Percentiles rank a stretch among this genome's conserved stretches.
These are phyloP conservation scores for Chaetomiaceae sp. DNA, from an alignment of 2,329 filamentous ascomycete species.

Conservation along the genomic window DNA sequence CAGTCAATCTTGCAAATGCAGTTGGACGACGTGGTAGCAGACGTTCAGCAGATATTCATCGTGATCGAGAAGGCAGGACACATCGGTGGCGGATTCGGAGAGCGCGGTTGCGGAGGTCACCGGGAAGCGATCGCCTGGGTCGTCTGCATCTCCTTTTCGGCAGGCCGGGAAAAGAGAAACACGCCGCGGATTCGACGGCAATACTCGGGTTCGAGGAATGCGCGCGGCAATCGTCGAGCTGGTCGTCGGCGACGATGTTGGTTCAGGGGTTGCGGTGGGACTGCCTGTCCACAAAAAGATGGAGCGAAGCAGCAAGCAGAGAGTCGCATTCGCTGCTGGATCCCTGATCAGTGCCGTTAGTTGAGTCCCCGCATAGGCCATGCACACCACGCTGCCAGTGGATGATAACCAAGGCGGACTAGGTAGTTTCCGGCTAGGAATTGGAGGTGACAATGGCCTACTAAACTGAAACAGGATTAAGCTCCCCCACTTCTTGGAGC, in stretches of 20 bases:
- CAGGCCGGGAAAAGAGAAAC: neutral
- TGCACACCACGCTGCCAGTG: neutral
- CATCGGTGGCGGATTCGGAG: constrained; percentile 1
- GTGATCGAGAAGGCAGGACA: constrained; percentile 3
- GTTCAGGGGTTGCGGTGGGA: constrained; percentile 18
- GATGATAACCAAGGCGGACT: too few species aligned
- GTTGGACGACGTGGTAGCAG: neutral
- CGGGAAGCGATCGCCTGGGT: neutral
- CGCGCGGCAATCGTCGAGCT: neutral
- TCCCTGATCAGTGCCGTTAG: constrained; percentile 6
- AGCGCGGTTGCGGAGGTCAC: constrained; percentile 12
- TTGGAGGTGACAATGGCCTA: too few species aligned
- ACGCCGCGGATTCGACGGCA: neutral
- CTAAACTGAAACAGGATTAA: too few species aligned
- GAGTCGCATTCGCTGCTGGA: constrained; percentile 17
- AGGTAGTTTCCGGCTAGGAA: too few species aligned
- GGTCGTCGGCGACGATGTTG: neutral
- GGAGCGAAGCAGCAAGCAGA: constrained; percentile 10
- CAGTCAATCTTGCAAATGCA: neutral
- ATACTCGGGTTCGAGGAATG: neutral
- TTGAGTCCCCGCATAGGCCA: constrained; percentile 10
- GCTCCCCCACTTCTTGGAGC: neutral
- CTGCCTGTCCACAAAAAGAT: constrained; percentile 15
- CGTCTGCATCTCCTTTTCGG: constrained; percentile 9
- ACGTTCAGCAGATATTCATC: constrained; percentile 15